Percentiles rank a stretch among this genome's conserved stretches.
Evolutionary conservation across 805 yeast genomes (phyloP).

Genomic region (Yarrowia sp.): DNA sequence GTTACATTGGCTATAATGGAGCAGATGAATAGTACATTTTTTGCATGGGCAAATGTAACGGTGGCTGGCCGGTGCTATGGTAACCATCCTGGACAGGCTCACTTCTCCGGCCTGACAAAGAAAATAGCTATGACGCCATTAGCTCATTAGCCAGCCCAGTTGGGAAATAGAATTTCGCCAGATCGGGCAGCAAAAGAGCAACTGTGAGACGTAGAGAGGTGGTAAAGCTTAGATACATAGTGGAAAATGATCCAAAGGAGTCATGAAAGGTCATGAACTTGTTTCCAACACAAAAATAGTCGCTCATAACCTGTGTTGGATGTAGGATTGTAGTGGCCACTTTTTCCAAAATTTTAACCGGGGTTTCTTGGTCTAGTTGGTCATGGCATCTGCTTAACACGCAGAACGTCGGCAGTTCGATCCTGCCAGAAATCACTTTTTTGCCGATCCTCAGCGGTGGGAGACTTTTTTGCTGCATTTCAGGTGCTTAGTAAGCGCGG

Average conservation of each 20-base stretch:
- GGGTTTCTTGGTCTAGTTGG: constrained; percentile 86
- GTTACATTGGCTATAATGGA: too few relatives aligned
- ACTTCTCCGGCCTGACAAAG: not conserved
- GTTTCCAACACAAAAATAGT: not conserved
- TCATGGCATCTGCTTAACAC: constrained; percentile 99
- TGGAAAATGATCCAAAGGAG: too few relatives aligned
- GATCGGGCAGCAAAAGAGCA: constrained; percentile 21
- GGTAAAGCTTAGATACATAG: too few relatives aligned
- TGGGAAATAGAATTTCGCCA: constrained; percentile 10
- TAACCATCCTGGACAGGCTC: too few relatives aligned
- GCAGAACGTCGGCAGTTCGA: constrained; percentile 99
- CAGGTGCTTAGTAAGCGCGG: not conserved
- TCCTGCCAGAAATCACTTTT: constrained; percentile 64
- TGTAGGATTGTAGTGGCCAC: not conserved
- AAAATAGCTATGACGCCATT: constrained; percentile 15
- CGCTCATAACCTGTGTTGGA: constrained; percentile 11
- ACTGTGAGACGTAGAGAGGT: too few relatives aligned
- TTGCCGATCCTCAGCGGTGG: not conserved
- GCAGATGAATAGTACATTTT: too few relatives aligned
- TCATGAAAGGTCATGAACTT: too few relatives aligned
- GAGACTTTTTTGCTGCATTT: too few relatives aligned
- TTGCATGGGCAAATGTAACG: not conserved
- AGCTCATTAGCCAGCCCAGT: constrained; percentile 32
- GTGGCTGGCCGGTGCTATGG: not conserved
- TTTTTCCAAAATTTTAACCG: not conserved